A percentile compares a stretch with the other conserved stretches of the same genome.
Conservation (phyloP, 768 basidiomycete species). For the Boletus bicolor region DNA sequence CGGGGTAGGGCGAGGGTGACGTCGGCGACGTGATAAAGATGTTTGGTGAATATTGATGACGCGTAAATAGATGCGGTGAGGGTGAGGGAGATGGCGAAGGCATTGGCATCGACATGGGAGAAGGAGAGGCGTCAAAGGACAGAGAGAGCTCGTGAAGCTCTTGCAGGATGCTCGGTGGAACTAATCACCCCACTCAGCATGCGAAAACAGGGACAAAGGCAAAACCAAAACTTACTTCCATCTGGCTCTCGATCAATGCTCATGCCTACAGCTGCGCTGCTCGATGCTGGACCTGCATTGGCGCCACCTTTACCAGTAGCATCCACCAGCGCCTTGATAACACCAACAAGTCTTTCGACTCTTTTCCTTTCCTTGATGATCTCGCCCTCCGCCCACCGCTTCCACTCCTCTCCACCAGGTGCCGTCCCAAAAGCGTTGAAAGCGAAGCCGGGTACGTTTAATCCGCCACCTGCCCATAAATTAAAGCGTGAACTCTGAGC, state of each 20-base stretch:
- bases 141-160: slow-evolving; percentile 29
- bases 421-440: slow-evolving; percentile 7
- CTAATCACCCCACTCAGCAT: slow-evolving; percentile 12
- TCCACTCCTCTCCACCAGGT: slow-evolving; percentile 26
- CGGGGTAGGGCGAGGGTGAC: slow-evolving; percentile 33
- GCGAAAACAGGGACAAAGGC: neutral
- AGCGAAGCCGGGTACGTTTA: slow-evolving; percentile 12
- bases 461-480: slow-evolving; percentile 8
- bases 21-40: slow-evolving; percentile 71
- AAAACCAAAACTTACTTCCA: slow-evolving; percentile 9
- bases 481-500: slow-evolving; percentile 15
- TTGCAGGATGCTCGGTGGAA: slow-evolving; percentile 19
- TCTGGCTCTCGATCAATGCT: slow-evolving; percentile 12
- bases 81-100: slow-evolving; percentile 29
- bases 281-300: neutral
- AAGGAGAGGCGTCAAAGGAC: slow-evolving; percentile 21
- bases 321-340: slow-evolving; percentile 64
- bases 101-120: slow-evolving; percentile 13
- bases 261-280: neutral
- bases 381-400: slow-evolving; percentile 32
- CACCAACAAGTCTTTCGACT: slow-evolving; percentile 55
- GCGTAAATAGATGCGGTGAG: slow-evolving; percentile 18
- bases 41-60: slow-evolving; percentile 47
- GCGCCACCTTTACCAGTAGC: slow-evolving; percentile 43
- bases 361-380: slow-evolving; percentile 58